Evolutionary conservation across 192 early-diverging fungal species (phyloP), one percentile per base, ranked within the genome.

Genomic region (Pilaira anomala): DNA sequence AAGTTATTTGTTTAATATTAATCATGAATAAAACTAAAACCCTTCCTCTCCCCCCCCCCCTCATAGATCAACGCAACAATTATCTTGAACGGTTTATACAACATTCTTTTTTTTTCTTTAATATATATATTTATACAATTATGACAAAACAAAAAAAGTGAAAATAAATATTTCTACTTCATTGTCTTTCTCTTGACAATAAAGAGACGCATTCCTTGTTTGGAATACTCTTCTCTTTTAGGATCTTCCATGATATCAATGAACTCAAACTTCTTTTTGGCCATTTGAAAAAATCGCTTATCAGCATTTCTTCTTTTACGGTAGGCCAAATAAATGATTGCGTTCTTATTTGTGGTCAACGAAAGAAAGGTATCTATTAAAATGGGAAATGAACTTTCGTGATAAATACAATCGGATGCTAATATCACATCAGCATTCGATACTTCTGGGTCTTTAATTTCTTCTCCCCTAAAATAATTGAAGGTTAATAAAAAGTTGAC

Each of bases 331-430:
- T 70, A 69, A 18, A 80, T 68, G 50, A 71, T 59, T 3, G 76
- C 76, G 5, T 65, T 48, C 5, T 65, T 42, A 19, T 57, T 54
- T 1, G 73, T 69, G 2, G 18, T 41, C 2, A 80, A 62, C 24
- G 72, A 56, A 0, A 70, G 6, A 6, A 82, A 52, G 1, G 80
- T 72, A 51, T 78, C 67, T 7, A 82, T 57, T 25, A 82, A 55
- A 5, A 78, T 76, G 24, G 73, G 67, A 61, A 82, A 82, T 0
- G 80, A 78, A 8, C 70, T 52, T 57, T 82, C 80, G 0, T 80
- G 54, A 55, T 81, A 81, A 12, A 81, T 73, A 52, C 80, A 82
- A 51, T 82, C 80, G 3, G 80, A 76, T 9, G 73, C 76, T 16
- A 82, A 45, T 19, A 82, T 76, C 2, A 82, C 39, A 57, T 82